Evolutionary conservation across 2,329 filamentous ascomycete genomes (phyloP).

Genomic region (Coniochaeta hoffmannii): DNA sequence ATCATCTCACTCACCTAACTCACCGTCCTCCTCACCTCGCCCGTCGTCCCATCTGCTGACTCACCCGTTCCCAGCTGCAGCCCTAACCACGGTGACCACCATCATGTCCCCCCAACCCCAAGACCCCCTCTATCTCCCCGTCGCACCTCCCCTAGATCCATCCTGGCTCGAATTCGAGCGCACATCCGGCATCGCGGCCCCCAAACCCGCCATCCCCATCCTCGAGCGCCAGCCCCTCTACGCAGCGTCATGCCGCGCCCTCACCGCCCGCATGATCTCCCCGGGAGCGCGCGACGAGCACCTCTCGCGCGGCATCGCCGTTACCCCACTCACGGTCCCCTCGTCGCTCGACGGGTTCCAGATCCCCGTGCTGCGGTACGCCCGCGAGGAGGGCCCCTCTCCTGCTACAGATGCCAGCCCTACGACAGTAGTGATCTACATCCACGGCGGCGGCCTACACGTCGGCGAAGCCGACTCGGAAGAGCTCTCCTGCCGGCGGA

Average conservation of each 20-base stretch:
- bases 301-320: constrained; percentile 25
- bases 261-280: constrained; percentile 26
- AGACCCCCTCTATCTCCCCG: constrained; percentile 17
- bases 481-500: constrained; percentile 36
- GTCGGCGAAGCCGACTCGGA: constrained; percentile 43
- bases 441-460: constrained; percentile 38
- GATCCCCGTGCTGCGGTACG: constrained; percentile 30
- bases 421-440: constrained; percentile 32
- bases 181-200: constrained; percentile 17
- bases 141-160: constrained; percentile 29
- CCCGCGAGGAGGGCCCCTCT: constrained; percentile 5
- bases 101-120: no score
- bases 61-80: no score
- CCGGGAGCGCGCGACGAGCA: constrained; percentile 26
- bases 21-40: no score
- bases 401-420: neutral
- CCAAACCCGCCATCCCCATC: constrained; percentile 17
- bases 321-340: constrained; percentile 18
- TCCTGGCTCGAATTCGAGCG: constrained; percentile 32
- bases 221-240: constrained; percentile 31
- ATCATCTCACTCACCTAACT: no score
- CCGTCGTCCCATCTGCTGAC: no score
- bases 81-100: no score
- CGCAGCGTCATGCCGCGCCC: constrained; percentile 29
- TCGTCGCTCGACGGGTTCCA: constrained; percentile 24